Base-by-base conservation (phyloP, 352 stramenopile genomes). In the Phytophthora colocasiae region DNA sequence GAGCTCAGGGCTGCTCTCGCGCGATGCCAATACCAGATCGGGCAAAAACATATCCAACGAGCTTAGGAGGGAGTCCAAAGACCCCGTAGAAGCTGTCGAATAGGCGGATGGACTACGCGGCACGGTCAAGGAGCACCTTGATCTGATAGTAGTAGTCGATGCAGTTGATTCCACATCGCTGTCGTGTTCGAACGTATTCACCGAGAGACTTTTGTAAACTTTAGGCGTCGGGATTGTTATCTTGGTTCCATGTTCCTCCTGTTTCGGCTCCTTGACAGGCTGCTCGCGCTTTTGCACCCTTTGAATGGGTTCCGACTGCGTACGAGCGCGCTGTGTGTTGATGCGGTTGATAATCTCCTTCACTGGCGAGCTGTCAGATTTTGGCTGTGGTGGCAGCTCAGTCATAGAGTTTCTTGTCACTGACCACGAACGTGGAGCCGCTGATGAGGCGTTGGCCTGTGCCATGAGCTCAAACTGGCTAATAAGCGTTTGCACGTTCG, bases 401-500 rank as follows among this genome's bases (percentile, higher is more conserved):
- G 17, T 46, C 38, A 15, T 64, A 22, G 32, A 65, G 27, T 41
- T 59, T 38, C 31, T 39, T 9, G 47, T 51, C 17, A 46, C 27
- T 17, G 53, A 58, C 48, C 58, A 49, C 11, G 49, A 31, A 32
- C 26, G 52, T 22, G 64, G 53, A 22, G 31, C 47, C 14, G 58
- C 12, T 3, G 48, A n/a, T 12, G n/a, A 27, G 2, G 24, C 47
- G 17, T 69, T 67, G 38, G 26, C 53, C 43, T 58, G 58, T 15
- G 58, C 58, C 62, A 81, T 69, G 29, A 64, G 55, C 52, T 81
- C 73, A 41, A 81, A 81, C 53, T 54, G 50, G 43, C 77, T 38
- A 44, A 81, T 78, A 15, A 78, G 70, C n/a, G 49, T 68, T 58
- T 77, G 58, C 38, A 78, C 73, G 15, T 14, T 69, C 34, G 24